These are phyloP conservation scores for Trebouxiophyceae sp. DNA, from an alignment of 163 green algal genomes.

Conservation along the genomic window DNA sequence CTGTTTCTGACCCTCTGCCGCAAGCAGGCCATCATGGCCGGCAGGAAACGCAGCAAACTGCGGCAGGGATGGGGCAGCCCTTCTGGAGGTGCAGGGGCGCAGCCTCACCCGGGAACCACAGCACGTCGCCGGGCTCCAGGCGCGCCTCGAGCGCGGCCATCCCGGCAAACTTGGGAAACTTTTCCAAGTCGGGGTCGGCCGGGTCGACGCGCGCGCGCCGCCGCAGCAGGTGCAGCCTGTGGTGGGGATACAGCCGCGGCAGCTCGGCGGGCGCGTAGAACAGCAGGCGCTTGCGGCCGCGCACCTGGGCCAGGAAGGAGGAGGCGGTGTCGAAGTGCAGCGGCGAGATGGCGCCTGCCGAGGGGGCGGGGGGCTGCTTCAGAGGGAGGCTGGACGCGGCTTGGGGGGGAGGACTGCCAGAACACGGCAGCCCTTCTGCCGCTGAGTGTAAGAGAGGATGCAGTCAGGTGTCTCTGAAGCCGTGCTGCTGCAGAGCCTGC, in stretches of 20 bases:
- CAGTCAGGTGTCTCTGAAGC: no score
- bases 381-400: no score
- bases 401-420: no score
- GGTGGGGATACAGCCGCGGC: slow-evolving; percentile 23
- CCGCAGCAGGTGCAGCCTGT: slow-evolving; percentile 28
- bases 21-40: no score
- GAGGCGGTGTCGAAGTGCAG: slow-evolving; percentile 37
- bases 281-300: slow-evolving; percentile 38
- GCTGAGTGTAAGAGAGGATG: no score
- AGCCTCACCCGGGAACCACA: slow-evolving; percentile 74
- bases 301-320: slow-evolving; percentile 32
- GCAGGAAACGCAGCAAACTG: no score
- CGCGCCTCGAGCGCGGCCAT: slow-evolving; percentile 10
- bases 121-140: slow-evolving; percentile 51
- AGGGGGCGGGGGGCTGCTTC: no score
- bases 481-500: no score
- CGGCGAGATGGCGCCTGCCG: slow-evolving; percentile 36
- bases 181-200: slow-evolving; percentile 8
- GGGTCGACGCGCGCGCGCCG: slow-evolving; percentile 21
- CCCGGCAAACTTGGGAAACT: slow-evolving; percentile 4
- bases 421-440: no score
- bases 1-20: no score
- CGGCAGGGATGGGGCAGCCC: no score
- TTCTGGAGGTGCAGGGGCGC: no score
- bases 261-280: slow-evolving; percentile 28